Percentiles rank a stretch among this genome's conserved stretches.
phyloP scores from a whole-genome alignment of 352 stramenopile genomes.

The Pythium biforme region DNA sequence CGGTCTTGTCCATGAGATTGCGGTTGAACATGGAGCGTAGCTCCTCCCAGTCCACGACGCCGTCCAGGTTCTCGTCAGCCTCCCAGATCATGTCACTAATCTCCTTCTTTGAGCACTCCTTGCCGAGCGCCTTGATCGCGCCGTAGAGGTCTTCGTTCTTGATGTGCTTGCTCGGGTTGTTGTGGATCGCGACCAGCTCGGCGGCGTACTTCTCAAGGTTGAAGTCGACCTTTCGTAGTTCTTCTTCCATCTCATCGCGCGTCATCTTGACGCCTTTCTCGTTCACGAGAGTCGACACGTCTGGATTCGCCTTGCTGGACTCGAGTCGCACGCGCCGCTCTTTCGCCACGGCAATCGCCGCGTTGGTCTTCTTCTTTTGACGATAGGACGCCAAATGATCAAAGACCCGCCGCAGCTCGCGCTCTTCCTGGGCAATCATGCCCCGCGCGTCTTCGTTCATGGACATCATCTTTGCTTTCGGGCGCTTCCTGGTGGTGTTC shows the following conservation, averaged over 20 bases:
- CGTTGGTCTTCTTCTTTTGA: conserved; percentile 75
- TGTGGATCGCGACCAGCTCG: conserved; percentile 58
- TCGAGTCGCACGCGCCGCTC: conserved; percentile 65
- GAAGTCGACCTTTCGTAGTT: conserved; percentile 68
- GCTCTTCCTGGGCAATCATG: conserved; percentile 94
- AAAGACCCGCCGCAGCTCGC: conserved; percentile 94
- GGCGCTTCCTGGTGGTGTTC: not conserved
- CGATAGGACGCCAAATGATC: conserved; percentile 91
- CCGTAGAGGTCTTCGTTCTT: conserved; percentile 92
- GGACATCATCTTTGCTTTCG: conserved; percentile 55
- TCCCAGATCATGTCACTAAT: conserved; percentile 99
- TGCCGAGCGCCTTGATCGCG: conserved; percentile 92
- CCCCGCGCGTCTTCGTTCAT: conserved; percentile 70
- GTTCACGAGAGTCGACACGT: conserved; percentile 74
- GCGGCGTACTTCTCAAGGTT: conserved; percentile 44
- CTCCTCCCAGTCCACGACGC: conserved; percentile 93
- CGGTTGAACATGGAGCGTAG: conserved; percentile 96
- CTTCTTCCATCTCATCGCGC: conserved; percentile 70
- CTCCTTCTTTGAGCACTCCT: conserved; percentile 92
- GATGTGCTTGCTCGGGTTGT: conserved; percentile 69
- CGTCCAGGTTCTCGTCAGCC: conserved; percentile 97
- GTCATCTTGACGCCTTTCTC: conserved; percentile 80
- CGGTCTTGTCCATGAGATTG: conserved; percentile 94
- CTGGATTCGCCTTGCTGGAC: conserved; percentile 59
- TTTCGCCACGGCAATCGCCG: conserved; percentile 41